Evolutionary conservation across 2,329 filamentous ascomycete genomes (phyloP), one percentile per base, ranked within the genome.

Genomic region (Diatrype stigma): DNA sequence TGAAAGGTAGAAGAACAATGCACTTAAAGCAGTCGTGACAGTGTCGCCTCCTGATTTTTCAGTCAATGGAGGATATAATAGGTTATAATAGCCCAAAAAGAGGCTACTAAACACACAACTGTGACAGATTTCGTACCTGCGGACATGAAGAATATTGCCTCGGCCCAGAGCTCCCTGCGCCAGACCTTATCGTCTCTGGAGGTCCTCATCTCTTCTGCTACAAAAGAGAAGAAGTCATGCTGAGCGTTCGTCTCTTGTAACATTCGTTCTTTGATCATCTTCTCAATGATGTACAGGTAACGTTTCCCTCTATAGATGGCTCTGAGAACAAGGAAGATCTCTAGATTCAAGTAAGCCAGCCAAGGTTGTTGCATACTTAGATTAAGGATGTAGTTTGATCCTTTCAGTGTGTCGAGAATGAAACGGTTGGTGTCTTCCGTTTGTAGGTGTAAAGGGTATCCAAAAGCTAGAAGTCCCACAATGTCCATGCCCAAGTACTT

Each of bases 401-500:
- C 7, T 17, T 17, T 21, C 17, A 21, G 17, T 17, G 37, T 17
- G 12, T 40, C 37, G 19, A 21, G 17, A 11, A 40, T 40, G 12
- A 40, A 40, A 17, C 37, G 37, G 19, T 40, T 17, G 19, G 37
- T 40, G 5, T 16, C 16, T 5, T 40, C 14, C 4, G 34, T 42
- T 14, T 42, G 38, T 10, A 42, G 38, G 8, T 22, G 11, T 8
- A 42, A 22, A 3, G 17, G 17, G 19, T 22, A 42, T 6, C 6
- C 34, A 11, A 42, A 22, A 6, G 17, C 17, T 8, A 42, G 38
- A 7, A 7, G 16, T 37, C 12, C n/a, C n/a, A 37, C 34, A 7
- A 53, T 46, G 12, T 53, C 48, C n/a, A 51, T 40, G 2, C 45
- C 46, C 3, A 53, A 45, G 32, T 48, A 37, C 6, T 44, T 50